These are phyloP conservation scores for Talaromyces atroroseus DNA, from an alignment of 2,329 filamentous ascomycete species.

Conservation along the genomic window DNA sequence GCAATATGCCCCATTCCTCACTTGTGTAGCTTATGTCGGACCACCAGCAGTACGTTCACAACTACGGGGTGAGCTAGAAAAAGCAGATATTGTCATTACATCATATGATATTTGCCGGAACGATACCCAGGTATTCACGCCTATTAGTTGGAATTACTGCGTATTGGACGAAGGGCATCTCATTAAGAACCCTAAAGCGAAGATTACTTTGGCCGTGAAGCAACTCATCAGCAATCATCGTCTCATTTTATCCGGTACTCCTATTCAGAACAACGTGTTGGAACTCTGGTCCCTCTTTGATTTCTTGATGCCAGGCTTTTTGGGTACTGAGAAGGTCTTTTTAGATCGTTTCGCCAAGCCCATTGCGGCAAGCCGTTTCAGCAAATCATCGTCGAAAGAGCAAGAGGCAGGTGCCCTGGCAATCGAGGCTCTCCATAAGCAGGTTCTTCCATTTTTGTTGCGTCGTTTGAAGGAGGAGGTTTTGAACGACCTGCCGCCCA, in stretches of 20 bases:
- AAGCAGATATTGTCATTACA: slow-evolving; percentile 89
- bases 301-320: slow-evolving; percentile 97
- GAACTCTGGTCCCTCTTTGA: slow-evolving; percentile 98
- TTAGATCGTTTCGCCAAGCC: slow-evolving; percentile 91
- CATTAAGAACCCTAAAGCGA: slow-evolving; percentile 98
- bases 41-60: slow-evolving; percentile 73
- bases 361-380: slow-evolving; percentile 88
- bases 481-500: slow-evolving; percentile 88
- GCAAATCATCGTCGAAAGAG: slow-evolving; percentile 96
- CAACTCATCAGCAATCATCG: slow-evolving; percentile 84
- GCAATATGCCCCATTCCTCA: slow-evolving; percentile 90
- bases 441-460: slow-evolving; percentile 92
- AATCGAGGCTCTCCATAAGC: slow-evolving; percentile 97
- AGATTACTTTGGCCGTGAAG: slow-evolving; percentile 91
- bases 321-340: slow-evolving; percentile 96
- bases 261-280: slow-evolving; percentile 95
- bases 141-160: slow-evolving; percentile 93
- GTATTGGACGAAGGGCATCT: slow-evolving; percentile 95
- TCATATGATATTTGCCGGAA: slow-evolving; percentile 98
- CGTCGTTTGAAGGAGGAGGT: slow-evolving; percentile 97
- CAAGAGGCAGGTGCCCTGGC: slow-evolving; percentile 94
- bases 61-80: slow-evolving; percentile 62
- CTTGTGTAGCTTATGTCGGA: slow-evolving; percentile 84
- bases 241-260: slow-evolving; percentile 91
- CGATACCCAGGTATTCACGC: slow-evolving; percentile 76